Base-by-base conservation (phyloP, 2,329 filamentous ascomycete species). In the Fusarium longipes region DNA sequence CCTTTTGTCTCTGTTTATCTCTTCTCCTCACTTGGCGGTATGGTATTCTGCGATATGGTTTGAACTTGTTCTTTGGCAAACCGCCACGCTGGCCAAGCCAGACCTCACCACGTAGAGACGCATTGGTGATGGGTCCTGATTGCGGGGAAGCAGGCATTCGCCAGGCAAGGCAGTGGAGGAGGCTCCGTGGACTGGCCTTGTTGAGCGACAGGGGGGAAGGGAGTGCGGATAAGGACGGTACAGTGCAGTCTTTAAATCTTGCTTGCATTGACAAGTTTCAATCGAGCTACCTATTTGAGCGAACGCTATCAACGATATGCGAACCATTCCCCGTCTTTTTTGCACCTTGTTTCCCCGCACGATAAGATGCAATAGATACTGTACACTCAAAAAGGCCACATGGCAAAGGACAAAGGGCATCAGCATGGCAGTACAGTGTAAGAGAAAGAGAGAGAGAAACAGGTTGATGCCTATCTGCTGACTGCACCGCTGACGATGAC, bases 121-220 rank as follows among this genome's bases (percentile, higher is more conserved):
- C 55, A 53, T n/a, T 57, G 33, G 51, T 20, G 50, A 66, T 50
- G 61, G 61, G 53, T 45, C 50, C 53, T 59, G 62, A 65, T 64
- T 67, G 65, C 65, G 65, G 65, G 65, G 65, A 48, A 67, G 63
- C 64, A 67, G 57, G 64, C 63, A 67, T 67, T 42, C n/a, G 22
- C 18, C 36, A 29, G 40, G 40, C 40, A 43, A 18, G 24, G 40
- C 24, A 43, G 40, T 43, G 40, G 58, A 59, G 44, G 63, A 65
- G 63, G 58, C 29, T 44, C 32, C 24, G 38, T 30, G 44, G 17
- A 27, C 22, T 24, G 40, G 40, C 40, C 24, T 29, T 43, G 40
- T 43, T 43, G 14, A 56, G 29, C 24, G 39, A 65, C 59, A 67
- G 59, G 65, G 65, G 36, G 30, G n/a, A 18, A 20, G 57, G 65